Percentiles rank a stretch among this genome's conserved stretches.
Evolutionary conservation across 352 stramenopile species (phyloP).

Genomic region (Phytopythium chamaehyphon): DNA sequence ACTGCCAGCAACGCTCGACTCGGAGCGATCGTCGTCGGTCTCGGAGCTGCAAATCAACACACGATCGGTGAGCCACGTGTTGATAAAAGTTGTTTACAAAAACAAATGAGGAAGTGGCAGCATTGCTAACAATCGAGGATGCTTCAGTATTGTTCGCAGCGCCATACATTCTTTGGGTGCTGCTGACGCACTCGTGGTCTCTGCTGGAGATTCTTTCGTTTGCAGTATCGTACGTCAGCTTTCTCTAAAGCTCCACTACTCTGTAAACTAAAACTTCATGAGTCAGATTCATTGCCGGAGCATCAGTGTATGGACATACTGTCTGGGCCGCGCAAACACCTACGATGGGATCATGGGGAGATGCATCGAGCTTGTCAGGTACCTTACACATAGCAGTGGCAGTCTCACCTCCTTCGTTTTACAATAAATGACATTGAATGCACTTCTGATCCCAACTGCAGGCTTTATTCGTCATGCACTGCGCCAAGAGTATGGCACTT

Average conservation of each 20-base stretch:
- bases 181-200: slow-evolving; percentile 16
- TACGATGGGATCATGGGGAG: slow-evolving; percentile 85
- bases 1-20: slow-evolving; percentile 18
- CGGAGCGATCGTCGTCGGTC: slow-evolving; percentile 84
- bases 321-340: slow-evolving; percentile 19
- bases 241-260: too few species aligned
- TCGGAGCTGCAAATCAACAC: slow-evolving; percentile 93
- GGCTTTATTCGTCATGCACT: slow-evolving; percentile 60
- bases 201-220: slow-evolving; percentile 16
- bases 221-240: slow-evolving; percentile 17
- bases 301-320: slow-evolving; percentile 29
- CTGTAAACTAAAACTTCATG: too few species aligned
- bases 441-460: too few species aligned
- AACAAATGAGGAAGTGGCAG: background rate
- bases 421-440: too few species aligned
- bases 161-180: slow-evolving; percentile 72
- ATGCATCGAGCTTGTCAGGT: slow-evolving; percentile 73
- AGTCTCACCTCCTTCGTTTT: background rate
- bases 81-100: background rate
- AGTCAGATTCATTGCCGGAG: slow-evolving; percentile 26
- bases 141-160: slow-evolving; percentile 79
- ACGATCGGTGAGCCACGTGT: slow-evolving; percentile 46
- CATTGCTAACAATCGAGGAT: background rate
- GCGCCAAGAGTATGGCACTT: slow-evolving; percentile 90
- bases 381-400: slow-evolving; percentile 22